Percentiles rank a stretch among this genome's conserved stretches.
Conservation (phyloP, 2,329 filamentous ascomycete species). For the Penicillium sp. region DNA sequence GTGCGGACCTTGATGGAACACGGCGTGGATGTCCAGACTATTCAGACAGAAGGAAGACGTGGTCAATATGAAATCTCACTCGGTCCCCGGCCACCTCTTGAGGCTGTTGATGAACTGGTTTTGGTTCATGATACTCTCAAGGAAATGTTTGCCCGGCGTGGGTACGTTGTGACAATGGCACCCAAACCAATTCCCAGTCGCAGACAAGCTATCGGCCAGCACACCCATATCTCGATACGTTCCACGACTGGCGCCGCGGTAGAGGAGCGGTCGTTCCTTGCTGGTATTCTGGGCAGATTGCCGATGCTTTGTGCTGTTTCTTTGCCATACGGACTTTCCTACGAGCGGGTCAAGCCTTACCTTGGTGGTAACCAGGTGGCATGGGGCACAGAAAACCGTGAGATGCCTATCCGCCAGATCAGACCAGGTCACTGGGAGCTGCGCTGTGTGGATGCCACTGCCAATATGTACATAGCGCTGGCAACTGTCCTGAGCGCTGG, state of each 20-base stretch:
- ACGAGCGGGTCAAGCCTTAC: slow-evolving; percentile 9
- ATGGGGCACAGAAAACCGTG: slow-evolving; percentile 25
- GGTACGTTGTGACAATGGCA: slow-evolving; percentile 22
- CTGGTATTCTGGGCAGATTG: slow-evolving; percentile 13
- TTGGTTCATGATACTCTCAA: slow-evolving; percentile 20
- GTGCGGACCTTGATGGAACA: background rate
- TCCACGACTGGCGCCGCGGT: background rate
- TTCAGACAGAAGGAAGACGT: slow-evolving; percentile 18
- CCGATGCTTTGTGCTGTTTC: slow-evolving; percentile 14
- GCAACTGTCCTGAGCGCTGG: slow-evolving; percentile 20
- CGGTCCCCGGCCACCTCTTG: slow-evolving; percentile 17
- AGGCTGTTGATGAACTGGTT: slow-evolving; percentile 24
- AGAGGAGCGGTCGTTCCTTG: slow-evolving; percentile 18
- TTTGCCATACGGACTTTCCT: slow-evolving; percentile 18
- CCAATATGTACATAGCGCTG: slow-evolving; percentile 29
- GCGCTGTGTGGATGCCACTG: slow-evolving; percentile 23
- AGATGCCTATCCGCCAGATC: slow-evolving; percentile 23
- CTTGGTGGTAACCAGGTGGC: slow-evolving; percentile 11
- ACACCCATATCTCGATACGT: slow-evolving; percentile 23
- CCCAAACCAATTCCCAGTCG: slow-evolving; percentile 15
- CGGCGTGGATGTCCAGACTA: slow-evolving; percentile 13
- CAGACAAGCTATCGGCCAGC: slow-evolving; percentile 13
- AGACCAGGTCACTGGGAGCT: slow-evolving; percentile 27
- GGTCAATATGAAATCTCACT: slow-evolving; percentile 24
- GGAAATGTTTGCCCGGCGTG: slow-evolving; percentile 15